Conservation (phyloP, 2,329 filamentous ascomycete genomes). For the Diaporthe caulivora region DNA sequence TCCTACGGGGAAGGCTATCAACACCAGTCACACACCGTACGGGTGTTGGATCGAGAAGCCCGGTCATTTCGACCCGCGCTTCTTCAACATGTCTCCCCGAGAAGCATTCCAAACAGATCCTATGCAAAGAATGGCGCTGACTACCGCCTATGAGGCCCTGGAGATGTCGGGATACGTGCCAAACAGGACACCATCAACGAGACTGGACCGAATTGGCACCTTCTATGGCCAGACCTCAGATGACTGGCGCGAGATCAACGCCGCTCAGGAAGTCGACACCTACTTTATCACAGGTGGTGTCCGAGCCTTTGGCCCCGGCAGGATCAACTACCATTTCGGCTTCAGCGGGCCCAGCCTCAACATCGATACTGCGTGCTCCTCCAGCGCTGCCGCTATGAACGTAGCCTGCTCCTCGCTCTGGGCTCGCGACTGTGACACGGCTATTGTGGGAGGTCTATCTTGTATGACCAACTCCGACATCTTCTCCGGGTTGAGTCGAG, state of each 20-base stretch:
- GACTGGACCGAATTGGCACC: conserved; percentile 72
- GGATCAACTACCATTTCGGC: conserved; percentile 83
- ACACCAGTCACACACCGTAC: conserved; percentile 82
- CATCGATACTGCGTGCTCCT: conserved; percentile 84
- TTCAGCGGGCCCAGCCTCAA: conserved; percentile 80
- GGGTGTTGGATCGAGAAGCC: conserved; percentile 82
- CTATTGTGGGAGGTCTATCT: conserved; percentile 82
- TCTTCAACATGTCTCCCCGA: conserved; percentile 89
- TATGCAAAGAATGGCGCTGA: conserved; percentile 81
- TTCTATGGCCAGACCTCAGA: conserved; percentile 83
- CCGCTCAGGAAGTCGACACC: conserved; percentile 76
- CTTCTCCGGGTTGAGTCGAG: conserved; percentile 80
- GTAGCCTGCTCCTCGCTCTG: conserved; percentile 79
- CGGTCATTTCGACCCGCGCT: conserved; percentile 82
- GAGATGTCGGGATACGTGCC: conserved; percentile 85
- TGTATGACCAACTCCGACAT: conserved; percentile 86
- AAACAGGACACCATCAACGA: conserved; percentile 79
- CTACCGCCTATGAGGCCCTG: conserved; percentile 84
- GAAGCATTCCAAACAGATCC: conserved; percentile 86
- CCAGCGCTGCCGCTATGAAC: conserved; percentile 78
- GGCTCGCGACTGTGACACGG: conserved; percentile 83
- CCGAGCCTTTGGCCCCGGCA: conserved; percentile 61
- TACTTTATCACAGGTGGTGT: conserved; percentile 61
- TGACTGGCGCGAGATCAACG: conserved; percentile 83
- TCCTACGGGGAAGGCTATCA: conserved; percentile 77